Evolutionary conservation across 2,329 filamentous ascomycete genomes (phyloP), one percentile per base, ranked within the genome.

Genomic region (Phaeosphaeriaceae sp.): DNA sequence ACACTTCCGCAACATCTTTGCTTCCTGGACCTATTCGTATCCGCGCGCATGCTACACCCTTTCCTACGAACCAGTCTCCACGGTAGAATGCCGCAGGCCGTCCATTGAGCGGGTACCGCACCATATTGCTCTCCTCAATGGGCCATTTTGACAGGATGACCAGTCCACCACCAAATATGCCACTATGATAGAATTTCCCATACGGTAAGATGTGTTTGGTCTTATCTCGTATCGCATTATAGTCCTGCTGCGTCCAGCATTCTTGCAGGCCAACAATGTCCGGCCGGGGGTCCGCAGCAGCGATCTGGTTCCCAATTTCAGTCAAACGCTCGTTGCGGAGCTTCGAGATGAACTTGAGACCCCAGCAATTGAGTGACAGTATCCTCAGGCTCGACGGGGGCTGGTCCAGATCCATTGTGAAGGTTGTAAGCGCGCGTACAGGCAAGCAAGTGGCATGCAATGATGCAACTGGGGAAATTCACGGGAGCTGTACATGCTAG

Each of bases 21-120:
- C 78, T 75, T 1, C 80, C 84, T 0, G 85, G 80, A 0, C 91
- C 91, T 65, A 90, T 89, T 3, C 91, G 83, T 66, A 98, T 90
- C 62, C 86, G 86, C 2, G 94, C 94, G 72, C 87, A 90, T 7
- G 94, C 95, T 44, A 98, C 88, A 17, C 95, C 95, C 76, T 98
- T 98, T 0, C 95, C 95, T 10, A 97, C 93, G 73, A 89, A 98
- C 92, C 94, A 98, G 77, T 98, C 94, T 11, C 95, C 95, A 59
- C 94, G 85, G 80, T 90, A 97, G 79, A 98, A 97, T 4, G 94
- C 94, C 10, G 93, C 94, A 6, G 95, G 95, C 19, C 94, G 86
- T 19, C 95, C 95, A 76, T 97, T 97, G 53, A 99, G 84, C n/a
- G 92, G 88, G 75, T 97, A 99, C 3, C 84, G 84, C 66, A 88